Evolutionary conservation across 768 basidiomycete genomes (phyloP).

Genomic region (Lactarius trivialis): DNA sequence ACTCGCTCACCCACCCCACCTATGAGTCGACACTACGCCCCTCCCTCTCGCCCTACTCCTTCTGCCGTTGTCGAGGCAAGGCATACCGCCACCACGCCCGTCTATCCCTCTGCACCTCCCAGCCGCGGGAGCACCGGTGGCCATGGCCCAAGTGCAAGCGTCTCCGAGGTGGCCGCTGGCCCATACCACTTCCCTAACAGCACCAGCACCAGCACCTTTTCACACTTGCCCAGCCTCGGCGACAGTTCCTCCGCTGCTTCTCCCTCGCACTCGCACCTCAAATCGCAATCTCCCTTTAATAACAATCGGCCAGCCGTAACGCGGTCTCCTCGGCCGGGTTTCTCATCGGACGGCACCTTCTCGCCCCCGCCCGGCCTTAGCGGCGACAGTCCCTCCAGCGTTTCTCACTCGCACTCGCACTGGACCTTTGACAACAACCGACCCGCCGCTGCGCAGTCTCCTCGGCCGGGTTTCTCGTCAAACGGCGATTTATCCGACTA

Average conservation of each 20-base stretch:
- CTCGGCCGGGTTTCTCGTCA: not conserved
- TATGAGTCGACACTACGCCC: not conserved
- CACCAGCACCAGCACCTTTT: not conserved
- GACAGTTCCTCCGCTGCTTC: not conserved
- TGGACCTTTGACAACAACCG: not conserved
- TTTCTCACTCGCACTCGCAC: not conserved
- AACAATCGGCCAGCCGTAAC: not conserved
- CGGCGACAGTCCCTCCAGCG: not conserved
- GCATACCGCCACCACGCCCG: not conserved
- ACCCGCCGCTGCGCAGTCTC: not conserved
- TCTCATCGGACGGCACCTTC: not conserved
- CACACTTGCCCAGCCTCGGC: not conserved
- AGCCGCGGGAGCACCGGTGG: slow-evolving; percentile 8
- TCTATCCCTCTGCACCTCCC: slow-evolving; percentile 1
- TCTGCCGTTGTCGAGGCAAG: not conserved
- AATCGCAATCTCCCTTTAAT: not conserved
- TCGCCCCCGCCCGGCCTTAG: not conserved
- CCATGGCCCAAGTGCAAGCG: not conserved
- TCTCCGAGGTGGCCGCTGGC: slow-evolving; percentile 7
- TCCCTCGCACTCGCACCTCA: not conserved
- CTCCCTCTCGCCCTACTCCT: not conserved
- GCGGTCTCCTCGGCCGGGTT: not conserved
- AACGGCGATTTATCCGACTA: not conserved
- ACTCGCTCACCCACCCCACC: slow-evolving; percentile 5
- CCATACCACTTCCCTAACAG: not conserved